A percentile compares a stretch with the other conserved stretches of the same genome.
phyloP scores from a whole-genome alignment of 2,329 filamentous ascomycete genomes.

The Penicillium sp. region DNA sequence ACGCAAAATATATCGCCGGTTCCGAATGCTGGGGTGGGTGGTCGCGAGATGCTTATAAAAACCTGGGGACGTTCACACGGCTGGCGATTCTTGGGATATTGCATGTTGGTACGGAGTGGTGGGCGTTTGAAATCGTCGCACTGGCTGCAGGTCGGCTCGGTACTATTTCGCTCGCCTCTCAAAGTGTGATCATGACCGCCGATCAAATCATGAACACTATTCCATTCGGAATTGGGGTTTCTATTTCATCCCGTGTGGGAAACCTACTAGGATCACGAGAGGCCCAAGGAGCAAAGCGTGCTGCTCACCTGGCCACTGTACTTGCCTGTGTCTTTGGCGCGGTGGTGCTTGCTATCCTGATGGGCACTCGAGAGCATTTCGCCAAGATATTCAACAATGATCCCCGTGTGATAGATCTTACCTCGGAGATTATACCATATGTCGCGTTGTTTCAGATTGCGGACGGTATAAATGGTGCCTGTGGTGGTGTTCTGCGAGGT shows the following conservation, averaged over 20 bases:
- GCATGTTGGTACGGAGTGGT: constrained; percentile 90
- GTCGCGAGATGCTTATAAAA: constrained; percentile 62
- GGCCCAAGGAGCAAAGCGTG: constrained; percentile 64
- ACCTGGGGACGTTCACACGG: constrained; percentile 69
- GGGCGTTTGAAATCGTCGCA: constrained; percentile 90
- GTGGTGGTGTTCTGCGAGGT: constrained; percentile 75
- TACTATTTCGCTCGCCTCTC: constrained; percentile 75
- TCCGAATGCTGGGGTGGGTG: constrained; percentile 79
- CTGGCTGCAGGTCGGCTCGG: constrained; percentile 78
- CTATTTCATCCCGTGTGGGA: constrained; percentile 73
- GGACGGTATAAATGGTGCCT: constrained; percentile 81
- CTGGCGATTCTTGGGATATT: constrained; percentile 75
- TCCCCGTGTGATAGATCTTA: constrained; percentile 67
- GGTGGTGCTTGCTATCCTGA: constrained; percentile 66
- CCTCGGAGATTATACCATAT: constrained; percentile 78
- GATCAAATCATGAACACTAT: constrained; percentile 84
- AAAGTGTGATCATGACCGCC: constrained; percentile 86
- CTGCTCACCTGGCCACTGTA: constrained; percentile 73
- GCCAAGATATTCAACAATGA: constrained; percentile 82
- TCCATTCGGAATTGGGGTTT: constrained; percentile 82
- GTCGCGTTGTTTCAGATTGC: constrained; percentile 90
- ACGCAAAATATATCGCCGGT: constrained; percentile 69
- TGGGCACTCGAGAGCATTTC: constrained; percentile 71
- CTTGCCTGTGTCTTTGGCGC: constrained; percentile 70
- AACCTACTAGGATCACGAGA: constrained; percentile 74